phyloP scores from a whole-genome alignment of 2,329 filamentous ascomycete species.

The Ophiostoma montium region DNA sequence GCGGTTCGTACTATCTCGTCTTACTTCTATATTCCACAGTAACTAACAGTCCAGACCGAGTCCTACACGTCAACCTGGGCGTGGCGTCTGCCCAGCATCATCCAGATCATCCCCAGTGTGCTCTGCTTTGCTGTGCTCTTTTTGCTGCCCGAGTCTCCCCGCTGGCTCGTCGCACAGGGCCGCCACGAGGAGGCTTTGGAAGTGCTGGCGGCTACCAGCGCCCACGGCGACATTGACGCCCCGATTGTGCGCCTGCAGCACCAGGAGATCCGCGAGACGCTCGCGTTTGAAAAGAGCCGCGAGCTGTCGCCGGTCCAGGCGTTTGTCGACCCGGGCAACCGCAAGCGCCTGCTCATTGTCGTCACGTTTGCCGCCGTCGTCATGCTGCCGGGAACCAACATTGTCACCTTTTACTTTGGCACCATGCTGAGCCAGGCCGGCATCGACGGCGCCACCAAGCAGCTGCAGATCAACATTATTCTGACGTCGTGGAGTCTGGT shows the following conservation, averaged over 20 bases:
- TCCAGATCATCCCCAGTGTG: constrained; percentile 21
- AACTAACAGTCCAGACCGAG: not conserved
- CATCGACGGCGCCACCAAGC: constrained; percentile 3
- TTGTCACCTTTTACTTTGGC: constrained; percentile 21
- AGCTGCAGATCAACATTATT: constrained; percentile 9
- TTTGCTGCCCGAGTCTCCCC: constrained; percentile 9
- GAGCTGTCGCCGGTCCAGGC: not conserved
- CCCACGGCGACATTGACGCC: not conserved
- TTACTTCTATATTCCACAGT: too few relatives aligned
- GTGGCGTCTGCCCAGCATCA: constrained; percentile 27
- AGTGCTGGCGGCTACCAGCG: constrained; percentile 17
- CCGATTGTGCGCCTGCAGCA: not conserved
- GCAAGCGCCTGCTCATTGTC: constrained; percentile 11
- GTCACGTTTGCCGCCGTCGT: constrained; percentile 6
- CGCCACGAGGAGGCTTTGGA: constrained; percentile 24
- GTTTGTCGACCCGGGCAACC: constrained; percentile 8
- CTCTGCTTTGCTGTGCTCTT: constrained; percentile 7
- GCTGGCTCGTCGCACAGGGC: constrained; percentile 7
- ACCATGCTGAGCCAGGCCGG: constrained; percentile 5
- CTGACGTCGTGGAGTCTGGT: constrained; percentile 4
- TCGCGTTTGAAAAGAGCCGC: not conserved
- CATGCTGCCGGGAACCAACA: constrained; percentile 11
- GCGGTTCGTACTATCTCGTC: constrained; percentile 27
- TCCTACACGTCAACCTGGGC: constrained; percentile 10
- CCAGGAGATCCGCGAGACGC: not conserved